These are phyloP conservation scores for Vigna mungo DNA, from an alignment of 306 rosid species.

Conservation along the genomic window DNA sequence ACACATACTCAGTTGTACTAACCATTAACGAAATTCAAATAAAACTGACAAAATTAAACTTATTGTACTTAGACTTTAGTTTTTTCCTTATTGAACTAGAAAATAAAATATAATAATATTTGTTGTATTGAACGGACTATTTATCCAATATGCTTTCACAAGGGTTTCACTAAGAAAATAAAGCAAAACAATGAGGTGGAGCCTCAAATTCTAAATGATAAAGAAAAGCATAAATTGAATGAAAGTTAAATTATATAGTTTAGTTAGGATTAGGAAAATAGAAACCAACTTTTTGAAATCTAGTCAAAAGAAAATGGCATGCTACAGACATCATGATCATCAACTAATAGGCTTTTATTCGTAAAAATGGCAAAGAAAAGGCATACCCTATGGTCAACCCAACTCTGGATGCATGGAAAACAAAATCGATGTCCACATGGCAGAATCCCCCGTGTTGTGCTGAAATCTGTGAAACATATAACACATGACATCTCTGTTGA, in stretches of 20 bases:
- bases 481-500: constrained; percentile 79
- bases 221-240: constrained; percentile 25
- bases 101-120: too few relatives aligned
- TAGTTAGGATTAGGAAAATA: neutral
- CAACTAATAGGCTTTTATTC: constrained; percentile 20
- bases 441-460: constrained; percentile 77
- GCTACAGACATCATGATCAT: constrained; percentile 10
- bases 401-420: constrained; percentile 74
- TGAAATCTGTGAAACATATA: constrained; percentile 83
- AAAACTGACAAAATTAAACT: too few relatives aligned
- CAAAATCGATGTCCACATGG: constrained; percentile 94
- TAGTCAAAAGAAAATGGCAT: constrained; percentile 24
- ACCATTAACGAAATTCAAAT: too few relatives aligned
- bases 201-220: constrained; percentile 37
- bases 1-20: too few relatives aligned
- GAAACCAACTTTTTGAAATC: neutral
- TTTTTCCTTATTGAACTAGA: too few relatives aligned
- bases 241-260: constrained; percentile 22
- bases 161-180: constrained; percentile 9
- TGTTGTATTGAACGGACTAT: too few relatives aligned
- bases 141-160: neutral
- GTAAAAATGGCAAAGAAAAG: constrained; percentile 7
- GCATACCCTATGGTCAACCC: constrained; percentile 78
- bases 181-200: constrained; percentile 17
- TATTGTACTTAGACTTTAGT: too few relatives aligned